phyloP scores from a whole-genome alignment of 306 rosid species.

The Datisca glomerata region DNA sequence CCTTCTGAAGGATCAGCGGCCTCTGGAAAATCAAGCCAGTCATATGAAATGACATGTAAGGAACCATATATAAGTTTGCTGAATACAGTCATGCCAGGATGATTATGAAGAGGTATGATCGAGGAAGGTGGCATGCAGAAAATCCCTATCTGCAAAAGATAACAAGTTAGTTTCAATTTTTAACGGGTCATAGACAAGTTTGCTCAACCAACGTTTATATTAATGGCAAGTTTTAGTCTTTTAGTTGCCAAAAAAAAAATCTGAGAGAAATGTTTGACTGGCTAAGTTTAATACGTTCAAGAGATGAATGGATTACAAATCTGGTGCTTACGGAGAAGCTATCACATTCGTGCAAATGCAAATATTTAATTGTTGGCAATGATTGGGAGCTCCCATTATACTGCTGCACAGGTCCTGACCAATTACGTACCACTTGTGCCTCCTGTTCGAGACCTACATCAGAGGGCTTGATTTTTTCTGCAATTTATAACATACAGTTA shows the following conservation, averaged over 20 bases:
- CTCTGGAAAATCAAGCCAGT: slow-evolving; percentile 63
- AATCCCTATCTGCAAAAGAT: slow-evolving; percentile 62
- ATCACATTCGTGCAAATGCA: slow-evolving; percentile 62
- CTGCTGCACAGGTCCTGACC: slow-evolving; percentile 41
- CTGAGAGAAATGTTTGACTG: too few relatives aligned
- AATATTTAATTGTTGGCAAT: slow-evolving; percentile 63
- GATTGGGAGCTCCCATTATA: slow-evolving; percentile 40
- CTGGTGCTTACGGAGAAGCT: slow-evolving; percentile 74
- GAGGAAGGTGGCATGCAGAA: slow-evolving; percentile 88
- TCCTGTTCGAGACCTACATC: slow-evolving; percentile 91
- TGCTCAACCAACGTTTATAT: too few relatives aligned
- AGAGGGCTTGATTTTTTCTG: slow-evolving; percentile 86
- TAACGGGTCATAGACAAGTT: too few relatives aligned
- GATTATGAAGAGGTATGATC: slow-evolving; percentile 81
- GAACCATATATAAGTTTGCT: slow-evolving; percentile 93
- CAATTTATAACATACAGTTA: slow-evolving; percentile 14
- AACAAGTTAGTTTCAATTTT: neutral
- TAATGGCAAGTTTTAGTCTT: too few relatives aligned
- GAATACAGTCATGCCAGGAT: slow-evolving; percentile 88
- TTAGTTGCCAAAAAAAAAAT: too few relatives aligned
- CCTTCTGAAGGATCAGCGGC: slow-evolving; percentile 49
- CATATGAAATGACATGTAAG: slow-evolving; percentile 59
- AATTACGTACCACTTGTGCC: slow-evolving; percentile 71
- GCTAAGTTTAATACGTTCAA: too few relatives aligned
- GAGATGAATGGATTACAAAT: neutral